A percentile compares a stretch with the other conserved stretches of the same genome.
Conservation (phyloP, 306 rosid genomes). For the Citrullus mucosospermus region DNA sequence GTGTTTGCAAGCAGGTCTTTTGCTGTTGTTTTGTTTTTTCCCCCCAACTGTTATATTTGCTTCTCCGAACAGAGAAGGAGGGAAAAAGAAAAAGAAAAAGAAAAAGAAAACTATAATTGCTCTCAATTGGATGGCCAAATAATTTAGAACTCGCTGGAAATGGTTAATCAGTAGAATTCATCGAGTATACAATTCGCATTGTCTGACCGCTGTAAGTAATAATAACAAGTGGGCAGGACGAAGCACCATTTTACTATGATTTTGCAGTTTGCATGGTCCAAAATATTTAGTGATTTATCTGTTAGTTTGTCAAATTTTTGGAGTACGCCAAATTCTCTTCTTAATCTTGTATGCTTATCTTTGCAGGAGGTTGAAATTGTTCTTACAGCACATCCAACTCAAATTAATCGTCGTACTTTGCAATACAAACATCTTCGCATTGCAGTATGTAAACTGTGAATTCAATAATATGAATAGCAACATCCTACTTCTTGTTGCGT, state of each 20-base stretch:
- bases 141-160: neutral
- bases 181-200: neutral
- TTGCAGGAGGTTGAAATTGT: conserved; percentile 85
- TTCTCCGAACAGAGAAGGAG: neutral
- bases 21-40: neutral
- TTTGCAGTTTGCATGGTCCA: neutral
- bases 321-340: neutral
- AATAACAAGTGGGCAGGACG: neutral
- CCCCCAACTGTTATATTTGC: neutral
- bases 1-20: conserved; percentile 83
- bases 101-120: neutral
- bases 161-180: neutral
- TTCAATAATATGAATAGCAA: neutral
- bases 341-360: conserved; percentile 11
- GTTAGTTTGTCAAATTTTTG: neutral
- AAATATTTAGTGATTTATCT: neutral
- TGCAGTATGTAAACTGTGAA: conserved; percentile 42
- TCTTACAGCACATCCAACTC: conserved; percentile 97
- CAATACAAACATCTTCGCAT: conserved; percentile 78
- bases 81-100: neutral
- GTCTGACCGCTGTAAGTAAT: neutral
- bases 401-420: conserved; percentile 86
- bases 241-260: neutral
- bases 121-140: neutral
- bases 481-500: neutral